phyloP scores from a whole-genome alignment of 2,329 filamentous ascomycete genomes.

The Daldinia sp. region DNA sequence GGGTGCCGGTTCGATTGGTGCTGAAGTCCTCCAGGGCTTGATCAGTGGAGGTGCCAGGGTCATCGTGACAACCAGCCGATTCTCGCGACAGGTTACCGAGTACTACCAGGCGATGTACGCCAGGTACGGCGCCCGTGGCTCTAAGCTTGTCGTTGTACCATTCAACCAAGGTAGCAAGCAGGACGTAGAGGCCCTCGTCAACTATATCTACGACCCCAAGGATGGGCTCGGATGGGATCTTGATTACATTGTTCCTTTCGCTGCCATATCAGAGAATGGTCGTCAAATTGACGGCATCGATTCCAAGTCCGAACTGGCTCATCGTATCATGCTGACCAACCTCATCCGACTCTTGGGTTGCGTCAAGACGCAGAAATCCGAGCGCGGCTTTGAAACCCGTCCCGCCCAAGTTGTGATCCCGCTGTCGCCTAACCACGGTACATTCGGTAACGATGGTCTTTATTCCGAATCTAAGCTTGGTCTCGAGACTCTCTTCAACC shows the following conservation, averaged over 20 bases:
- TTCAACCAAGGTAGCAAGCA: conserved; percentile 99
- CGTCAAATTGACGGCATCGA: conserved; percentile 97
- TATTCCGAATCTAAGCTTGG: conserved; percentile 99
- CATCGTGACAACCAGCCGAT: conserved; percentile 93
- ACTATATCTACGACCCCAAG: conserved; percentile 98
- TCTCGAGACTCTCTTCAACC: conserved; percentile 96
- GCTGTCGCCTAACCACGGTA: conserved; percentile 96
- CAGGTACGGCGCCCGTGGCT: conserved; percentile 89
- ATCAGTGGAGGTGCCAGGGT: conserved; percentile 98
- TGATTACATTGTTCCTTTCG: conserved; percentile 94
- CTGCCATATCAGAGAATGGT: conserved; percentile 96
- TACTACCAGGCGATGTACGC: conserved; percentile 99
- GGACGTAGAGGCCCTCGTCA: conserved; percentile 89
- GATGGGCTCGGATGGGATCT: conserved; percentile 98
- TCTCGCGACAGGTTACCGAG: conserved; percentile 96
- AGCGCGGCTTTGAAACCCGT: conserved; percentile 89
- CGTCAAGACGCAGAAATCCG: conserved; percentile 90
- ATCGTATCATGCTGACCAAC: conserved; percentile 99
- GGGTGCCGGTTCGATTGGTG: conserved; percentile 96
- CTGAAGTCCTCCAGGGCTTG: conserved; percentile 93
- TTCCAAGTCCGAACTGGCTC: conserved; percentile 96
- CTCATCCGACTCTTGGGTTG: conserved; percentile 87
- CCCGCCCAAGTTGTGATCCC: conserved; percentile 96
- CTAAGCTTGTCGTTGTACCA: conserved; percentile 95
- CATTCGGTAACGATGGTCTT: conserved; percentile 95